Percentiles rank a stretch among this genome's conserved stretches.
Evolutionary conservation across 495 filamentous ascomycete species (phyloP).

Genomic region (Penicillium paradoxum): DNA sequence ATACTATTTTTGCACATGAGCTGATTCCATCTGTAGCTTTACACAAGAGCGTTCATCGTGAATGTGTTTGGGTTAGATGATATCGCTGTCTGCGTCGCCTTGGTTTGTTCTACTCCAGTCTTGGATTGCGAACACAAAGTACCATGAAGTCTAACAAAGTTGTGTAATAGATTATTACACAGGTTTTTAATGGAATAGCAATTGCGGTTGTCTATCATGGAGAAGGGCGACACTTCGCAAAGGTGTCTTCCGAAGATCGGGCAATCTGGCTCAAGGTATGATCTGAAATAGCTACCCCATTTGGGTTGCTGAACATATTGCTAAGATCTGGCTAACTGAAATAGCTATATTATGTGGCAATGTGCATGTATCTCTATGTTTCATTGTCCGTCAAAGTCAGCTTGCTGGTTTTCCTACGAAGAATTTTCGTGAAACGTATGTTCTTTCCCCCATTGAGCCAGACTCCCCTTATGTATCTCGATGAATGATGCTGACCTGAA

Average conservation of each 20-base stretch:
- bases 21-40: constrained; percentile 1
- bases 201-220: constrained; percentile 3
- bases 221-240: not conserved
- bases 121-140: too few relatives aligned
- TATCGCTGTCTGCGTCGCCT: constrained; percentile 1
- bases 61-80: constrained; percentile 2
- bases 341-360: constrained; percentile 6
- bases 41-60: not conserved
- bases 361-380: constrained; percentile 4
- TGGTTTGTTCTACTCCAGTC: not conserved
- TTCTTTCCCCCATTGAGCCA: not conserved
- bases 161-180: constrained; percentile 2
- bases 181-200: not conserved
- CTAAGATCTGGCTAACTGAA: not conserved
- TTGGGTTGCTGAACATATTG: not conserved
- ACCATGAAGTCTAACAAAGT: not conserved
- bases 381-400: constrained; percentile 4
- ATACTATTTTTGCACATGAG: not conserved
- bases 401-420: constrained; percentile 1
- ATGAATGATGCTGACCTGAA: not conserved
- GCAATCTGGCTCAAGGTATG: not conserved
- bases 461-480: not conserved
- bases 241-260: not conserved
- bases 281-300: not conserved
- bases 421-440: constrained; percentile 5